Percentiles rank a stretch among this genome's conserved stretches.
phyloP scores from a whole-genome alignment of 495 filamentous ascomycete species.

The Aspergillus leporis region DNA sequence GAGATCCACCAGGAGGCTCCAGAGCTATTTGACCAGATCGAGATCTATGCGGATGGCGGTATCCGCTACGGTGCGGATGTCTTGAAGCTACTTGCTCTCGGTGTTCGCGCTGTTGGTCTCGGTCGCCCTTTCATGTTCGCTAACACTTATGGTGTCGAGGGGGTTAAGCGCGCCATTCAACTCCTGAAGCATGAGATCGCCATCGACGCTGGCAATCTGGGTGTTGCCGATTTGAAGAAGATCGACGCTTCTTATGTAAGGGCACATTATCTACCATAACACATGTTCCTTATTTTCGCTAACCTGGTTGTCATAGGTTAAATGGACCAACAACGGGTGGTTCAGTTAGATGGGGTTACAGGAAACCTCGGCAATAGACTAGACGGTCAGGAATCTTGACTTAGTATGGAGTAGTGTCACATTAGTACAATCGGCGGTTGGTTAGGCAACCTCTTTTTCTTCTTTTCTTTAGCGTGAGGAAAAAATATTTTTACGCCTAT shows the following conservation, averaged over 20 bases:
- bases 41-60: constrained; percentile 47
- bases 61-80: constrained; percentile 48
- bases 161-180: constrained; percentile 26
- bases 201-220: constrained; percentile 16
- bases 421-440: too few species aligned
- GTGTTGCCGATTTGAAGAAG: constrained; percentile 13
- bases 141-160: constrained; percentile 41
- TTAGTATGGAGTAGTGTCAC: too few species aligned
- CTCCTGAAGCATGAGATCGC: constrained; percentile 17
- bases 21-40: constrained; percentile 39
- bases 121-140: constrained; percentile 46
- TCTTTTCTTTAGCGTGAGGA: not conserved
- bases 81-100: constrained; percentile 37
- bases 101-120: constrained; percentile 45
- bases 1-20: constrained; percentile 40
- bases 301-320: constrained; percentile 1
- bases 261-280: too few species aligned
- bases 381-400: too few species aligned
- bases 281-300: not conserved
- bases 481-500: not conserved
- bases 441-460: not conserved
- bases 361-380: too few species aligned
- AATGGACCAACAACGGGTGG: constrained; percentile 19
- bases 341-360: constrained; percentile 12
- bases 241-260: constrained; percentile 18